phyloP scores from a whole-genome alignment of 2,329 filamentous ascomycete species.

The Gaeumannomyces sp. region DNA sequence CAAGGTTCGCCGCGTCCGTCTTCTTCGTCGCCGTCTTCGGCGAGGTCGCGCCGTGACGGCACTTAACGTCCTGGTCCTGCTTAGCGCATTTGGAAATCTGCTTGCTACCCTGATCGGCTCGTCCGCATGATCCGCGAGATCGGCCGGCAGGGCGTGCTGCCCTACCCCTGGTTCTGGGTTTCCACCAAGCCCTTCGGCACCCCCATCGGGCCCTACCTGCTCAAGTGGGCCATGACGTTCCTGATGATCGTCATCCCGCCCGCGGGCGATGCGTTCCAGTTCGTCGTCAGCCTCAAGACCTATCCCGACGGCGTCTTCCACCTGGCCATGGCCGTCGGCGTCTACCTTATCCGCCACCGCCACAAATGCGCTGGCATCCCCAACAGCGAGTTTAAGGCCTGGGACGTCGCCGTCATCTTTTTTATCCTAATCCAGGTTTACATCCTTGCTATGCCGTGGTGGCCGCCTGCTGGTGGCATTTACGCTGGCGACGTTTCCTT shows the following conservation, averaged over 20 bases:
- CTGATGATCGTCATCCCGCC: slow-evolving; percentile 56
- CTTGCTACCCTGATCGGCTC: slow-evolving; percentile 47
- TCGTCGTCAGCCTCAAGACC: slow-evolving; percentile 52
- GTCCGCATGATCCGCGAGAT: slow-evolving; percentile 56
- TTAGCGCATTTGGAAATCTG: slow-evolving; percentile 54
- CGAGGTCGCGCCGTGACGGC: slow-evolving; percentile 38
- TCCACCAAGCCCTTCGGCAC: slow-evolving; percentile 58
- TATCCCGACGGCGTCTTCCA: slow-evolving; percentile 56
- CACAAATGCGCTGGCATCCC: slow-evolving; percentile 44
- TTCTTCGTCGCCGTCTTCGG: slow-evolving; percentile 57
- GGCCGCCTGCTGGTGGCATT: slow-evolving; percentile 54
- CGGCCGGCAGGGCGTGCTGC: slow-evolving; percentile 55
- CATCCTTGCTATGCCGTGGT: slow-evolving; percentile 65
- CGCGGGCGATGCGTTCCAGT: slow-evolving; percentile 59
- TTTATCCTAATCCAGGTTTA: slow-evolving; percentile 54
- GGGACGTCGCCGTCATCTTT: slow-evolving; percentile 52
- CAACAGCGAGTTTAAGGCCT: slow-evolving; percentile 48
- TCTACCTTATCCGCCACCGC: slow-evolving; percentile 51
- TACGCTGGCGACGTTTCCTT: slow-evolving; percentile 63
- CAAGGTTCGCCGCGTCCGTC: slow-evolving; percentile 45
- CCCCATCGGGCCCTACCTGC: slow-evolving; percentile 49
- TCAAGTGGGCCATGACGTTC: slow-evolving; percentile 51
- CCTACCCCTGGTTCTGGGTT: slow-evolving; percentile 53
- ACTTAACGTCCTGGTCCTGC: slow-evolving; percentile 50
- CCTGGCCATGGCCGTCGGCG: slow-evolving; percentile 47